phyloP scores from a whole-genome alignment of 768 basidiomycete genomes.

The Boletus subcaerulescens region DNA sequence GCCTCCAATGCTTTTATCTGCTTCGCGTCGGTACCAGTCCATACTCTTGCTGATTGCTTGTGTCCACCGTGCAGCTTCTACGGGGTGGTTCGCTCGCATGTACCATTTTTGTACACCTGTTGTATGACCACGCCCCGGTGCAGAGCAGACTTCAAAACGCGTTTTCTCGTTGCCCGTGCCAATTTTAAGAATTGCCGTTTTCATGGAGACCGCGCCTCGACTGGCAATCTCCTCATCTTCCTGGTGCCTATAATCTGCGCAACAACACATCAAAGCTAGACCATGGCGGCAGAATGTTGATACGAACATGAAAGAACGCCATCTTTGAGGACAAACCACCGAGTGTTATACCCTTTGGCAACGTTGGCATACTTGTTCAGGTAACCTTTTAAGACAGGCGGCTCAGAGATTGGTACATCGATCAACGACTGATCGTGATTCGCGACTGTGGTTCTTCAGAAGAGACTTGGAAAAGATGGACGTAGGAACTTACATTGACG shows the following conservation, averaged over 20 bases:
- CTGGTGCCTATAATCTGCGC: slow-evolving; percentile 74
- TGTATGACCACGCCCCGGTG: slow-evolving; percentile 46
- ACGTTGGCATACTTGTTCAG: slow-evolving; percentile 93
- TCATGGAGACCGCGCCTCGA: slow-evolving; percentile 87
- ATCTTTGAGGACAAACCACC: slow-evolving; percentile 90
- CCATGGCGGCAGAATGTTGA: neutral
- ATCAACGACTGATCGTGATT: slow-evolving; percentile 79
- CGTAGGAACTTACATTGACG: slow-evolving; percentile 63
- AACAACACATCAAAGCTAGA: slow-evolving; percentile 1
- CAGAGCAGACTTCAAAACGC: slow-evolving; percentile 80
- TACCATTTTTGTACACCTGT: slow-evolving; percentile 69
- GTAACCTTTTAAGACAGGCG: slow-evolving; percentile 70
- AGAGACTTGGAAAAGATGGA: neutral
- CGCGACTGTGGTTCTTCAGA: slow-evolving; percentile 47
- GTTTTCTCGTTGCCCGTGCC: slow-evolving; percentile 52
- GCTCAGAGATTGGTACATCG: slow-evolving; percentile 45
- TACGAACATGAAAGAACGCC: slow-evolving; percentile 81
- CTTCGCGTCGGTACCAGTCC: slow-evolving; percentile 59
- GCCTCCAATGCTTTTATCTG: slow-evolving; percentile 24
- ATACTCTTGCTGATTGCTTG: slow-evolving; percentile 71
- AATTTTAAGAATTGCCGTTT: slow-evolving; percentile 62
- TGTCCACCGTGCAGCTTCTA: slow-evolving; percentile 87
- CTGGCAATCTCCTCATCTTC: slow-evolving; percentile 86
- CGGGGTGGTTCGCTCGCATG: slow-evolving; percentile 81
- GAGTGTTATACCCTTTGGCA: slow-evolving; percentile 81